phyloP scores from a whole-genome alignment of 2,329 filamentous ascomycete genomes.

The Trichoderma lentiforme region DNA sequence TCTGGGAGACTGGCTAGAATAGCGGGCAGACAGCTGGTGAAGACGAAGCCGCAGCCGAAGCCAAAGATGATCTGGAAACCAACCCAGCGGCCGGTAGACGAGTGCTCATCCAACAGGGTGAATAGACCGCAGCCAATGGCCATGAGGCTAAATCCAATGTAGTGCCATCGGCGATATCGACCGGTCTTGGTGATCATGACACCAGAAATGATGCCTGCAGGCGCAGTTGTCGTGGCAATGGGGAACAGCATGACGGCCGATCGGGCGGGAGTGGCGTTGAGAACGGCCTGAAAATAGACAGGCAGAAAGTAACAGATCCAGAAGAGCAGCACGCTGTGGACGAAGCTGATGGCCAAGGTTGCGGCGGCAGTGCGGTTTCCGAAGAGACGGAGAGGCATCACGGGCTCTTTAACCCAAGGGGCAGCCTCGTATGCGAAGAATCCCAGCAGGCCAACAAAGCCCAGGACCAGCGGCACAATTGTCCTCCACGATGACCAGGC shows the following conservation, averaged over 20 bases:
- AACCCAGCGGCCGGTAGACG: neutral
- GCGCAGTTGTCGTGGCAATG: neutral
- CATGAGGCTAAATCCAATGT: neutral
- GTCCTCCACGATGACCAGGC: constrained; percentile 40
- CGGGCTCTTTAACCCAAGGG: neutral
- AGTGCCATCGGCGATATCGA: neutral
- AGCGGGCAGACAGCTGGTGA: neutral
- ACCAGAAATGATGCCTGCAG: neutral
- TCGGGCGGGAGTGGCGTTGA: neutral
- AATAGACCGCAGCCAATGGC: neutral
- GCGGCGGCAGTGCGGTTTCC: neutral
- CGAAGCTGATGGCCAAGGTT: neutral
- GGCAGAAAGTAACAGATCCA: neutral
- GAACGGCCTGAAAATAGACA: constrained; percentile 2
- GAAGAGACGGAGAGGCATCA: neutral
- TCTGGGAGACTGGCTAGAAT: neutral
- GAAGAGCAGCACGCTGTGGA: neutral
- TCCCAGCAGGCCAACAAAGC: constrained; percentile 21
- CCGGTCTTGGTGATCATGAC: neutral
- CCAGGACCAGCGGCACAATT: constrained; percentile 42
- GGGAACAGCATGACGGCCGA: neutral
- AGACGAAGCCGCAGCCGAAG: neutral
- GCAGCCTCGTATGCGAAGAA: constrained; percentile 10
- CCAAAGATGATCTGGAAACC: neutral
- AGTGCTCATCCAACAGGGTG: neutral